Base-by-base conservation (phyloP, 2,329 filamentous ascomycete genomes). In the Leptographium galeiforme region DNA sequence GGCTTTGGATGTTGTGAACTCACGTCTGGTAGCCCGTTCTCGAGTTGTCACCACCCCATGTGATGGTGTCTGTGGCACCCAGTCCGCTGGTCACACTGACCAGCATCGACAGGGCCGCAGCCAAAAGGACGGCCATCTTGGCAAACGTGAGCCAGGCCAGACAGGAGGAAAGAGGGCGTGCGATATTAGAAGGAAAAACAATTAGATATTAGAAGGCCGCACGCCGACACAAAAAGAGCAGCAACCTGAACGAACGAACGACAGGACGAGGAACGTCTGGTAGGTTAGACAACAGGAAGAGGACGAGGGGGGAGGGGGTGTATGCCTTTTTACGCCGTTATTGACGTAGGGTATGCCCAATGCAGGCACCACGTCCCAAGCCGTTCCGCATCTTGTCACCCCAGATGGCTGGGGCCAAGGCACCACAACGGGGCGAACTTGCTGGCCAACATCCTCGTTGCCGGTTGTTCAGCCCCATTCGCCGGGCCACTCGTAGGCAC, bases 21-120 rank as follows among this genome's bases (percentile, higher is more conserved):
- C 59, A 76, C 74, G 68, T 70, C 61, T 77, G 73, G 61, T 79
- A 79, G 33, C 77, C 75, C 13, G 70, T 62, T 50, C 77, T 66
- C 12, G 73, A 70, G 60, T 77, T 78, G 59, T 78, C 76, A 56
- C 77, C 77, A 58, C 76, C 76, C 75, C 77, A 79, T 33, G 77
- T 81, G 57, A 79, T 79, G 54, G 76, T 78, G 56, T 79, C 75
- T 1, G 75, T 76, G n/a, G 61, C 71, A 11, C n/a, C 43, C 14
- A 73, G 63, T 48, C 66, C 67, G 54, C 61, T 58, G 58, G 62
- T 64, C 43, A 67, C 58, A 58, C 65, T 62, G 44, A 61, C 57
- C 52, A 71, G 58, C 57, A 64, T 61, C 54, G 67, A 61, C 52
- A 67, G 48, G 53, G 56, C 51, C 33, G 57, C 48, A 12, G 52